Evolutionary conservation across 495 filamentous ascomycete genomes (phyloP), one percentile per base, ranked within the genome.

Genomic region (Aspergillus sclerotioniger): DNA sequence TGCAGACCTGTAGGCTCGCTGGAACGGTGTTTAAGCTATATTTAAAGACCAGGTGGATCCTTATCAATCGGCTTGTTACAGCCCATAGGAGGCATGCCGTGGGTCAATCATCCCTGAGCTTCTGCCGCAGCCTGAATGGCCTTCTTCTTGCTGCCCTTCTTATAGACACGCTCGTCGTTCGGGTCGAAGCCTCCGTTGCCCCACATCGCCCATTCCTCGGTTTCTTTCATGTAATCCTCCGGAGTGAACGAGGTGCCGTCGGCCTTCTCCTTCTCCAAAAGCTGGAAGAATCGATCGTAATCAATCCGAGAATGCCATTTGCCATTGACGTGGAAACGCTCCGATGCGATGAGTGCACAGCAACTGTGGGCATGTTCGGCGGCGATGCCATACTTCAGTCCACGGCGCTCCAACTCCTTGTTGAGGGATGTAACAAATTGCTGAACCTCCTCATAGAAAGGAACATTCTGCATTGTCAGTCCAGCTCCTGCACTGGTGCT

Each of bases 281-380:
- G 79, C 65, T 93, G 78, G 66, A 96, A 97, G 80, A 97, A 98
- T 53, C 80, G 84, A 41, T 87, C 82, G 70, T 96, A 98, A 64
- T 96, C 88, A 64, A 98, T 98, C 19, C 87, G 72, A 15, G 93
- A 96, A 65, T 92, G 90, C 93, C 93, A 98, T 71, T 84, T 89
- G 0, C 85, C 87, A 50, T 90, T 79, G 8, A 83, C 76, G 20
- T 75, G 64, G 73, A 96, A 98, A 9, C 90, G 72, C 46, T 86
- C 82, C 58, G 87, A 88, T 1, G 90, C 93, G 37, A 98, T 78
- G 35, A 98, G 76, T 13, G 92, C 85, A 65, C 93, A 98, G 74
- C 93, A 98, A 64, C 89, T 93, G 71, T 98, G 93, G 12, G 88
- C 88, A 68, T 98, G 93, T 74, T 98, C 93, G 6, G 93, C 93